These are phyloP conservation scores for Periconia macrospinosa DNA, from an alignment of 2,329 filamentous ascomycete genomes.

Conservation along the genomic window DNA sequence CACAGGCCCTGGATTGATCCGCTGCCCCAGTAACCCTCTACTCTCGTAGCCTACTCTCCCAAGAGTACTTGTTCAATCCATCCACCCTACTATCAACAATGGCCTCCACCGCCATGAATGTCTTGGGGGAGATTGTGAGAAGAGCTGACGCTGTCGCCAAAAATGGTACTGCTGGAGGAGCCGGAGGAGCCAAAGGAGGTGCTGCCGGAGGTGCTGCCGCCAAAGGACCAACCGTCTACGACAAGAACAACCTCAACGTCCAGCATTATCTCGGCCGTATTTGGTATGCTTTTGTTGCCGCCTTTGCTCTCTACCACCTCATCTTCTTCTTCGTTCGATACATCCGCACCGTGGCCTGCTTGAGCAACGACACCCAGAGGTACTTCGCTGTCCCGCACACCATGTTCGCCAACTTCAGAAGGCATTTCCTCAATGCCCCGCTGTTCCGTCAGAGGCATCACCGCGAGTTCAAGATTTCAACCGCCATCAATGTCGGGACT, in stretches of 20 bases:
- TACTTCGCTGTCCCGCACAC: slow-evolving; percentile 72
- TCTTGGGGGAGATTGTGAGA: slow-evolving; percentile 17
- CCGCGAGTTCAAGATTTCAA: slow-evolving; percentile 54
- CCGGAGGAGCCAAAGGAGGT: not conserved
- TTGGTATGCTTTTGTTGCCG: slow-evolving; percentile 64
- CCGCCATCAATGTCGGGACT: slow-evolving; percentile 53
- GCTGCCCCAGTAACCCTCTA: not conserved
- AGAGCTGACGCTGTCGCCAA: slow-evolving; percentile 24
- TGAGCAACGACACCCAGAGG: slow-evolving; percentile 76
- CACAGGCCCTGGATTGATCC: not conserved
- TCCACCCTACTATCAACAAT: slow-evolving; percentile 18
- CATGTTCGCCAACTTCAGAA: slow-evolving; percentile 49
- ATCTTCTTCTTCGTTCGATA: slow-evolving; percentile 65
- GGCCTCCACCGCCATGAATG: slow-evolving; percentile 18
- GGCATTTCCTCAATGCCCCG: slow-evolving; percentile 50
- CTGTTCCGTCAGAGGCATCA: slow-evolving; percentile 53
- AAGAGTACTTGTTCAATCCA: slow-evolving; percentile 12
- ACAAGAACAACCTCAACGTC: slow-evolving; percentile 36
- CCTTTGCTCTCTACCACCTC: slow-evolving; percentile 69
- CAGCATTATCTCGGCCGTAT: slow-evolving; percentile 42
- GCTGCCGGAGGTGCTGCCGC: slow-evolving; percentile 19
- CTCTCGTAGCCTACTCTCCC: too few relatives aligned
- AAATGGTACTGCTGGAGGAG: slow-evolving; percentile 12
- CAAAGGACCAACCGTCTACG: slow-evolving; percentile 27
- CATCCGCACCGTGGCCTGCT: slow-evolving; percentile 71